These are phyloP conservation scores for Blastobotrys terrestris DNA, from an alignment of 805 yeast genomes.

Conservation along the genomic window DNA sequence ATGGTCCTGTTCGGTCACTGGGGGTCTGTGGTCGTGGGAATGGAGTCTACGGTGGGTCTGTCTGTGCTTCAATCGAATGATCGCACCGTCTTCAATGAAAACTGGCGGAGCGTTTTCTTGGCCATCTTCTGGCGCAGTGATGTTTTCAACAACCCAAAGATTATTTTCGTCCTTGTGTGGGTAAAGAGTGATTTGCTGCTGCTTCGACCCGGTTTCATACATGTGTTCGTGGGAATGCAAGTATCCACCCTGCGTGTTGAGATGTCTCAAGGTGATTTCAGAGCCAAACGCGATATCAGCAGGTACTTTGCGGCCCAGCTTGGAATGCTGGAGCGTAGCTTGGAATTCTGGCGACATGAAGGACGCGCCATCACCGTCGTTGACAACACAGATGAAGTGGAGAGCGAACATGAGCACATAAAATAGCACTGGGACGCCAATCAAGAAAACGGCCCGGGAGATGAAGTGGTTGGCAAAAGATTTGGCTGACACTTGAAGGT, in stretches of 20 bases:
- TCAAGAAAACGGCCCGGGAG: slow-evolving; percentile 37
- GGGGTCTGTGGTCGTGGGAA: slow-evolving; percentile 74
- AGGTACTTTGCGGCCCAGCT: slow-evolving; percentile 39
- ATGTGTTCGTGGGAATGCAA: slow-evolving; percentile 67
- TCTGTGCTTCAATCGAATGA: slow-evolving; percentile 64
- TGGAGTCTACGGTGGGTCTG: slow-evolving; percentile 61
- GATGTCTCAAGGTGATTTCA: slow-evolving; percentile 64
- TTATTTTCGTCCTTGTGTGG: slow-evolving; percentile 60
- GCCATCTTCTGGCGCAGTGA: slow-evolving; percentile 23
- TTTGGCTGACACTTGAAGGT: slow-evolving; percentile 42
- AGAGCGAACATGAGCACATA: slow-evolving; percentile 52
- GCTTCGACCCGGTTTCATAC: slow-evolving; percentile 60
- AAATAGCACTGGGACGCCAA: slow-evolving; percentile 50
- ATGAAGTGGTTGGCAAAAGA: slow-evolving; percentile 37
- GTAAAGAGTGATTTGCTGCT: slow-evolving; percentile 76
- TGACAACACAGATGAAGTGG: slow-evolving; percentile 44
- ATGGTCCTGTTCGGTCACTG: slow-evolving; percentile 85
- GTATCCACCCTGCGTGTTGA: slow-evolving; percentile 63
- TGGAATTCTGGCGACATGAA: slow-evolving; percentile 64
- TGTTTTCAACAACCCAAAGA: slow-evolving; percentile 63
- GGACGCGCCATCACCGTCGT: slow-evolving; percentile 54
- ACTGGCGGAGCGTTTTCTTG: slow-evolving; percentile 33
- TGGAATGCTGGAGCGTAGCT: slow-evolving; percentile 44
- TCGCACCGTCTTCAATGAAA: slow-evolving; percentile 47
- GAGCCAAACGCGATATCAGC: slow-evolving; percentile 72